Percentiles rank a stretch among this genome's conserved stretches.
Evolutionary conservation across 2,329 filamentous ascomycete genomes (phyloP).

Genomic region (Furcasterigmium sp.): DNA sequence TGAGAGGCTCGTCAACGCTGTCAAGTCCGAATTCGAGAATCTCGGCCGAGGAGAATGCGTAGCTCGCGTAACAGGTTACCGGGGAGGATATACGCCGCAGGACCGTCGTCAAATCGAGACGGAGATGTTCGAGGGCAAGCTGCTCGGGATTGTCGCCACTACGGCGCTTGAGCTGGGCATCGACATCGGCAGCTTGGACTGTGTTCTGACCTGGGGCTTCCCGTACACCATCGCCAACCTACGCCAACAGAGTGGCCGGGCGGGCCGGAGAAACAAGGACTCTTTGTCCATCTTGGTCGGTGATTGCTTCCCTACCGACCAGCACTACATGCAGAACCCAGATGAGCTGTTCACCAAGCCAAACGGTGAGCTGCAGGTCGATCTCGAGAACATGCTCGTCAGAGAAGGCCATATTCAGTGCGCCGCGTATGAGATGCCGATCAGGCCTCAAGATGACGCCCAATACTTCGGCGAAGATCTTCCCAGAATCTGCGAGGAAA

Average conservation of each 20-base stretch:
- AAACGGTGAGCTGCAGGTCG: constrained; percentile 83
- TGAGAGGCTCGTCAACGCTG: constrained; percentile 74
- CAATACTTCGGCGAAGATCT: constrained; percentile 77
- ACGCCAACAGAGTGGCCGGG: constrained; percentile 88
- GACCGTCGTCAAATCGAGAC: constrained; percentile 83
- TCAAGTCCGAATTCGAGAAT: constrained; percentile 69
- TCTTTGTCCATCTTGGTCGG: constrained; percentile 86
- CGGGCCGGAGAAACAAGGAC: constrained; percentile 87
- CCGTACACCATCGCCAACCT: constrained; percentile 94
- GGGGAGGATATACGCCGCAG: constrained; percentile 89
- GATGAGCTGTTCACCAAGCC: constrained; percentile 90
- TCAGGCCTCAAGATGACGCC: constrained; percentile 69
- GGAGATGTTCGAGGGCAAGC: constrained; percentile 95
- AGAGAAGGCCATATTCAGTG: constrained; percentile 94
- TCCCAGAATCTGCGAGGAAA: constrained; percentile 63
- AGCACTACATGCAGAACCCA: constrained; percentile 96
- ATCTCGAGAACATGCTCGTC: constrained; percentile 86
- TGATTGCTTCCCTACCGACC: constrained; percentile 84
- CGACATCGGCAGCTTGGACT: constrained; percentile 90
- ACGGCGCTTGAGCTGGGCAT: constrained; percentile 90
- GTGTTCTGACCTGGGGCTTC: constrained; percentile 89
- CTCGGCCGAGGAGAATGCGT: constrained; percentile 72
- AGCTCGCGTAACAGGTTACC: constrained; percentile 86
- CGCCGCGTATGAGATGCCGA: constrained; percentile 90
- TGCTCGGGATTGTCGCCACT: constrained; percentile 90